Evolutionary conservation across 1,284 basidiomycete genomes (phyloP), one percentile per base, ranked within the genome.

Genomic region (Ceratobasidium sp.): DNA sequence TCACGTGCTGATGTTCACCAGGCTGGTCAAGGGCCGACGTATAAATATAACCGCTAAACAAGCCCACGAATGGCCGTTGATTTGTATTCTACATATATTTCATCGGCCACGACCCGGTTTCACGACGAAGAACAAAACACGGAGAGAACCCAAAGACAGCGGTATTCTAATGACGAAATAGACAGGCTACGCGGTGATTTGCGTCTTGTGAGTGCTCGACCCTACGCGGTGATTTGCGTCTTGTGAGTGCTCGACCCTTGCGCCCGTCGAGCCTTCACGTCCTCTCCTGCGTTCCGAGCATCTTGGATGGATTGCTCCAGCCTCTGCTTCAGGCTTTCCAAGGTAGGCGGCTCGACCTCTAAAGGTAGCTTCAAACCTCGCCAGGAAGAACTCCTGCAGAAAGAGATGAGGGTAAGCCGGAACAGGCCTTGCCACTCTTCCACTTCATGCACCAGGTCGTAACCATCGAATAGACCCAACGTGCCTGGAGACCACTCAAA

Each of bases 361-460:
- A n/a, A 43, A 4, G 17, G 40, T 4, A 46, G 22, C 19, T 15
- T 43, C 2, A 66, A 19, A 6, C 64, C 40, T 2, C 43, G 22
- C 64, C 43, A 46, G 22, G n/a, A 25, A 7, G 43, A 66, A 11
- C 22, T 29, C 25, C 37, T 17, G 6, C 43, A 66, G 43, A 46
- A 66, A 19, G 40, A 66, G 22, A 66, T 40, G 6, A 66, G 11
- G 6, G 64, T 66, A 5, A 66, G 15, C 9, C 40, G 37, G 13
- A 7, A n/a, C 4, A 8, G 11, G 19, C 64, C 64, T n/a, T 49
- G n/a, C 64, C 64, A 66, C 9, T 9, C 15, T n/a, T 43, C n/a
- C 6, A 66, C 64, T 25, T 66, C 43, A 25, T 66, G 64, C 11
- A 43, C 17, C 15, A 66, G 51, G 32, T 69, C 67, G 32, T 69